phyloP scores from a whole-genome alignment of 176 grass and related monocot species.

The Cenchrus fungigraminus region DNA sequence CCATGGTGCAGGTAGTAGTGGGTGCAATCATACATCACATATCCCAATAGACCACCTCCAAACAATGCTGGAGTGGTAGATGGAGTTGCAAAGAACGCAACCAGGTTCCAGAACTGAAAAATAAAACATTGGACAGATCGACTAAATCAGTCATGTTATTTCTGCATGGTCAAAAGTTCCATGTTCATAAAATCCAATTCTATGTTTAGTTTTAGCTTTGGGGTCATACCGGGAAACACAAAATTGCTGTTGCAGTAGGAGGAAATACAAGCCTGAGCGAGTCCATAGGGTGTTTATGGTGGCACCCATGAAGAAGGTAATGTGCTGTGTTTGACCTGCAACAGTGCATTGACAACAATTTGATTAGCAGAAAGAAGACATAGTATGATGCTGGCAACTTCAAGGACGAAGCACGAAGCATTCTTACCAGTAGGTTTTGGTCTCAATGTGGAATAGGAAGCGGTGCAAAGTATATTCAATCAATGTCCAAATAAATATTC shows the following conservation, averaged over 20 bases:
- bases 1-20: conserved; percentile 95
- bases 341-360: not conserved
- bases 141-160: not conserved
- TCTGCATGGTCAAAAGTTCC: not conserved
- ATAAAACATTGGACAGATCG: not conserved
- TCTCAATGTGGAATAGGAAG: conserved; percentile 94
- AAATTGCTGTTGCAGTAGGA: conserved; percentile 74
- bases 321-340: conserved; percentile 85
- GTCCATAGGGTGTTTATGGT: conserved; percentile 97
- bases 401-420: conserved; percentile 1
- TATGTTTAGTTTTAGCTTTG: not conserved
- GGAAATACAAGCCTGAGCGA: conserved; percentile 91
- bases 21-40: conserved; percentile 95
- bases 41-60: conserved; percentile 83
- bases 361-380: not conserved
- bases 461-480: conserved; percentile 87
- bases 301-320: conserved; percentile 95
- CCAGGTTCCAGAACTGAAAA: conserved; percentile 86
- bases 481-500: conserved; percentile 89
- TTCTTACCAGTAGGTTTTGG: conserved; percentile 71
- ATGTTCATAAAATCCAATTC: not conserved
- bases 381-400: not conserved
- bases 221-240: conserved; percentile 71
- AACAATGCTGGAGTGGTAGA: conserved; percentile 77
- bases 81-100: conserved; percentile 59